Base-by-base conservation (phyloP, 1,284 basidiomycete genomes). In the Clitocybe nebularis region DNA sequence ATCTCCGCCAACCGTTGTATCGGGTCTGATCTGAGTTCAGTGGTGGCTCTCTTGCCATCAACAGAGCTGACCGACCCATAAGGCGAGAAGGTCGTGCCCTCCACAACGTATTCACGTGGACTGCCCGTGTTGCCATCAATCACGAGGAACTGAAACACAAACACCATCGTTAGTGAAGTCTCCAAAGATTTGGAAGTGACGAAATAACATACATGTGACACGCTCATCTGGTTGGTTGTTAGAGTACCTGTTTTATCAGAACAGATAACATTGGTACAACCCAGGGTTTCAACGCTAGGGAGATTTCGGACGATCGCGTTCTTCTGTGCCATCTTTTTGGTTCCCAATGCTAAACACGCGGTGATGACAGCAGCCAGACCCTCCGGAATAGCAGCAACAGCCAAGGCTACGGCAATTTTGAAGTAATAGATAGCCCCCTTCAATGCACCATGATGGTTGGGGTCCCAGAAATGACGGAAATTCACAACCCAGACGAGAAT, bases 261-360 rank as follows among this genome's bases (percentile, higher is more conserved):
- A 64, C 93, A 97, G 53, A 97, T 96, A 38, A 96, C 92, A 60
- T 94, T 95, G 36, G 92, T 94, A 69, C 91, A 93, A 1, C 94
- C 93, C 1, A 98, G 73, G 20, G 94, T 96, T 69, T 98, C 94
- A 8, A 97, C 93, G 51, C 87, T 91, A n/a, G 93, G 93, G 49
- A 98, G 71, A 62, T 95, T 93, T 55, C 93, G 73, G 36, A 98
- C 94, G 53, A 98, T 97, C 4, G 93, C 94, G 48, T 95, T 95
- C 67, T 93, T 89, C 71, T 94, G 89, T 0, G 94, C 93, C 94
- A 98, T 97, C 63, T 94, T 94, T 71, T 94, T 93, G 9, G 93
- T 95, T 13, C 94, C 94, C 8, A 98, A 75, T 5, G 94, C 93
- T 33, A 98, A 69, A 62, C 92, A 95, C n/a, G 91, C 92, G 5